phyloP scores from a whole-genome alignment of 2,329 filamentous ascomycete species.

The Septoria petroselini region DNA sequence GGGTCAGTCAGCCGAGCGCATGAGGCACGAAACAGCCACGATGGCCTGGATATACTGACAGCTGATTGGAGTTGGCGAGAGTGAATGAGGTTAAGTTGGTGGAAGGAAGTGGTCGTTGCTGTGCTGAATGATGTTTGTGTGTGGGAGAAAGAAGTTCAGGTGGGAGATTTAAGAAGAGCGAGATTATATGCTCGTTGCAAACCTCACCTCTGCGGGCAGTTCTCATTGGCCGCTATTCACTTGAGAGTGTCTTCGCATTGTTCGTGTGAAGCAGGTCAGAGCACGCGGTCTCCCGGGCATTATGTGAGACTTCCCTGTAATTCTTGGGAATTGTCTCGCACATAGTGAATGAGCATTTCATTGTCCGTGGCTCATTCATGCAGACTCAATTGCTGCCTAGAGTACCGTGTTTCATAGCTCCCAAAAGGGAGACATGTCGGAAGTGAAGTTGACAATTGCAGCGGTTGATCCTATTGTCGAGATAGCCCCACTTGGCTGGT shows the following conservation, averaged over 20 bases:
- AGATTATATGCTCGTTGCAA: not conserved
- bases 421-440: not conserved
- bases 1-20: not conserved
- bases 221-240: not conserved
- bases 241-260: not conserved
- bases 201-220: constrained; percentile 10
- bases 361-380: not conserved
- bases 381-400: not conserved
- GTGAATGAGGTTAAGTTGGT: not conserved
- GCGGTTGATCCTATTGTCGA: constrained; percentile 1
- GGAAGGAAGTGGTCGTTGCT: constrained; percentile 1
- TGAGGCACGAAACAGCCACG: not conserved
- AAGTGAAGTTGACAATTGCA: constrained; percentile 1
- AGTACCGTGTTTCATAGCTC: not conserved
- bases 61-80: not conserved
- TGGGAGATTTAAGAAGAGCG: not conserved
- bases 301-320: not conserved
- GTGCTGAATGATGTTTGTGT: constrained; percentile 4
- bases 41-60: not conserved
- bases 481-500: not conserved
- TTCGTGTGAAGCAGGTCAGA: too few species aligned
- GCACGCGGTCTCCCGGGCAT: not conserved
- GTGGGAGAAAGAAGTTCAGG: constrained; percentile 10
- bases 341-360: not conserved
- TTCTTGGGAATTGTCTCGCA: not conserved